Evolutionary conservation across 371 early-diverging fungal species (phyloP), one percentile per base, ranked within the genome.

Genomic region (Rhizopus delemar): DNA sequence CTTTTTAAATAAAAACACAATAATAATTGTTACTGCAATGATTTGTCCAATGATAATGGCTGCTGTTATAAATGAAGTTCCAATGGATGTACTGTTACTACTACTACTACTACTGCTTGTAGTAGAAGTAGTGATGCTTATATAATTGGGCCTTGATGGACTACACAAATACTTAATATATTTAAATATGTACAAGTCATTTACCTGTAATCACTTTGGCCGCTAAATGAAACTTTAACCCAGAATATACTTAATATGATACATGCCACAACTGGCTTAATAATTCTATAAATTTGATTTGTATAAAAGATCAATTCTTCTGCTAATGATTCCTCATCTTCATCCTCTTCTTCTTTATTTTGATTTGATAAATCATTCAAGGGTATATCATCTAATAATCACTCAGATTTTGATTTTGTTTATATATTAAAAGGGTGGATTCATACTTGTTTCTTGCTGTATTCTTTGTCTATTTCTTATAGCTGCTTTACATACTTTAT

Each of bases 171-270:
- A 22, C 22, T 22, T 22, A 22, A 22, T 22, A 22, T 22, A 22
- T 22, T 22, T 22, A 22, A 22, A 22, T 22, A 22, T 0, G 2
- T 22, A 22, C 22, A 22, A 22, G 22, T 2, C 33, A 15, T 48
- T 63, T 73, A 84, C 84, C 77, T 75, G 53, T 84, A 85, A 56
- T 86, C 85, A 60, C 83, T 82, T 36, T 67, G 59, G 33, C 71
- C 75, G 72, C 67, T 56, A 78, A 82, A 80, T 3, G 73, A 60
- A n/a, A 92, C 76, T 63, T 93, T 93, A 56, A 92, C 90, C 94
- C 94, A 93, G 35, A 92, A 77, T 35, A 93, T 87, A 41, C 89
- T 86, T 29, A 92, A 73, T 9, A 84, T 60, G 51, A 93, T 90
- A 63, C 92, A 92, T 12, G 77, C 56, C 7, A 90, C 77, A 4